Evolutionary conservation across 345 rosid genomes (phyloP), one percentile per base, ranked within the genome.

Genomic region (Trapa incisa): DNA sequence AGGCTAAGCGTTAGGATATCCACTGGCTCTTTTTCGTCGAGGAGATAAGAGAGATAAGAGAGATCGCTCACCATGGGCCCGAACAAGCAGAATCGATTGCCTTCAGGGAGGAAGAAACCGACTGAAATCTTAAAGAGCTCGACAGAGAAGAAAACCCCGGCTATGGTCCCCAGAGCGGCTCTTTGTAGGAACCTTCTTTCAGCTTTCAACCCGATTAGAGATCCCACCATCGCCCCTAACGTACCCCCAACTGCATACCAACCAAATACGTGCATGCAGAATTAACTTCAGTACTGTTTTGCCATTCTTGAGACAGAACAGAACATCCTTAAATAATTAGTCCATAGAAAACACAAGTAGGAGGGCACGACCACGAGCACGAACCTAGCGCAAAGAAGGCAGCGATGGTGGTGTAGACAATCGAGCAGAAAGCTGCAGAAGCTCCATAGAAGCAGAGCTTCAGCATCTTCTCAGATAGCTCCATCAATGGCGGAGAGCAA

Each of bases 361-460:
- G 29, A 22, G 29, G 29, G 29, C 29, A 22, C 29, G 29, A 22
- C 29, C 29, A 22, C 29, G 29, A 36, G 11, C 47, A 67, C 43
- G 35, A 57, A 79, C 81, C 80, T 22, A 72, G 39, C 9, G 82
- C 81, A 29, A 80, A 75, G 42, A 75, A 39, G 39, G 67, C 56
- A 6, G 68, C 43, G 6, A 68, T 61, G 72, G 69, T 14, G 12
- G 74, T 75, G 43, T 57, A 75, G 37, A 69, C 64, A 64, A 80
- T 57, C 37, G 45, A 53, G 61, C 63, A 38, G 67, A 71, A 15
- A 50, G 53, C 11, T 5, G 71, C 71, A 22, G 64, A 75, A 75
- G 66, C 67, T 33, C 70, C 60, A 16, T 37, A 42, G 64, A 63
- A 38, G 71, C 72, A 60, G 45, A 63, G 42, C 60, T 67, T 67